Conservation (phyloP, 768 basidiomycete genomes). For the Cystoderma amianthinum region DNA sequence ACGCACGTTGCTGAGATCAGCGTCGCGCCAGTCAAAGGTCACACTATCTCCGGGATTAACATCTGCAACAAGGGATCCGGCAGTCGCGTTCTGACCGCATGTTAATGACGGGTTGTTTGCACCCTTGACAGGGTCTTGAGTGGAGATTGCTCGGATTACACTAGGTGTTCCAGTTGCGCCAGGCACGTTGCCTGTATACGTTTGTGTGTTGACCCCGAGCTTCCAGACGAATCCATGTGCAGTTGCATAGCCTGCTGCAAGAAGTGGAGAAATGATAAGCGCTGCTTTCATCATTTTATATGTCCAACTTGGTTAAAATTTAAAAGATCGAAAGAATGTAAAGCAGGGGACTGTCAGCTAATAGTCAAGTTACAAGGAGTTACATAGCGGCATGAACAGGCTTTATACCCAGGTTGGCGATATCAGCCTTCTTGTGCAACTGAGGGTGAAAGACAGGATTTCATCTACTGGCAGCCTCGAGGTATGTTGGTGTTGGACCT, state of each 20-base stretch:
- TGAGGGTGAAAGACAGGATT: too few relatives aligned
- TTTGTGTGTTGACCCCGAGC: conserved; percentile 30
- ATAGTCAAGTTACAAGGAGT: too few relatives aligned
- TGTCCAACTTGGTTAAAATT: too few relatives aligned
- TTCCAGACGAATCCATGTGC: conserved; percentile 38
- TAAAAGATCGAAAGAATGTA: too few relatives aligned
- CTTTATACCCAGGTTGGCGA: too few relatives aligned
- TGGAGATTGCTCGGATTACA: conserved; percentile 33
- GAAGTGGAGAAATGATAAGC: conserved; percentile 14
- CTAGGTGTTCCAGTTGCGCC: conserved; percentile 15
- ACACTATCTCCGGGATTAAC: conserved; percentile 55
- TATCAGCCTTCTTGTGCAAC: too few relatives aligned
- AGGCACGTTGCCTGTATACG: conserved; percentile 25
- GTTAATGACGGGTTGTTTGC: conserved; percentile 49
- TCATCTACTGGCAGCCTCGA: too few relatives aligned
- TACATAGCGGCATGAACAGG: too few relatives aligned
- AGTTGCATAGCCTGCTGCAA: conserved; percentile 26
- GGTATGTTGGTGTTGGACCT: too few relatives aligned
- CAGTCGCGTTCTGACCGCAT: conserved; percentile 50
- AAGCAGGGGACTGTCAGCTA: too few relatives aligned
- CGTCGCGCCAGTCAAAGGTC: conserved; percentile 50
- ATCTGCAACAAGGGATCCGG: conserved; percentile 40
- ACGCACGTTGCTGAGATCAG: conserved; percentile 25
- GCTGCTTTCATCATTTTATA: too few relatives aligned
- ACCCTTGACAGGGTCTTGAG: conserved; percentile 40